phyloP scores from a whole-genome alignment of 2,329 filamentous ascomycete species.

The Pseudocercospora pini-densiflorae region DNA sequence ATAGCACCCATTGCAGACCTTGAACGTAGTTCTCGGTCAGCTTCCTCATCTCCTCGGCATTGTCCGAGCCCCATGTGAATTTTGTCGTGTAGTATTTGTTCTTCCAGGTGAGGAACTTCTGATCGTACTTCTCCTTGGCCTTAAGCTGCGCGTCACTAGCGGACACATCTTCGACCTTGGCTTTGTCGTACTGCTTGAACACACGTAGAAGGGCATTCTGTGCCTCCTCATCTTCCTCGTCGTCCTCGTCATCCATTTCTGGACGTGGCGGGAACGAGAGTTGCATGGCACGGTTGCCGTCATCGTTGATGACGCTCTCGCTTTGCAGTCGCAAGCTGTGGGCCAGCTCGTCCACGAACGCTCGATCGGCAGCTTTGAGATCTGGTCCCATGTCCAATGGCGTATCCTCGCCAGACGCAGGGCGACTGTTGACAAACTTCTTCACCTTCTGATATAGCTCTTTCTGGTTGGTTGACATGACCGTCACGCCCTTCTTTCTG shows the following conservation, averaged over 20 bases:
- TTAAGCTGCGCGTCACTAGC: conserved; percentile 77
- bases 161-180: conserved; percentile 79
- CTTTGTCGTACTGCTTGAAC: conserved; percentile 88
- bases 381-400: conserved; percentile 74
- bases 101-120: conserved; percentile 93
- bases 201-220: conserved; percentile 82
- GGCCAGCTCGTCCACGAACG: conserved; percentile 89
- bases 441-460: conserved; percentile 81
- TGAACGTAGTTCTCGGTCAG: conserved; percentile 97
- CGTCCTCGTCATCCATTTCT: conserved; percentile 59
- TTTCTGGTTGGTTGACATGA: conserved; percentile 80
- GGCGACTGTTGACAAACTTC: conserved; percentile 75
- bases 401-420: conserved; percentile 51
- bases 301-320: conserved; percentile 66
- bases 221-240: conserved; percentile 82
- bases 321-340: conserved; percentile 68
- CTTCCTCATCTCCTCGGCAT: conserved; percentile 77
- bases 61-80: conserved; percentile 84
- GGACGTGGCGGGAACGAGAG: conserved; percentile 62
- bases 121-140: conserved; percentile 83
- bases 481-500: conserved; percentile 65
- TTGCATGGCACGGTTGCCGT: conserved; percentile 69
- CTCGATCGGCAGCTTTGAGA: conserved; percentile 82
- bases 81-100: conserved; percentile 90
- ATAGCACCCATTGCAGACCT: conserved; percentile 96